phyloP scores from a whole-genome alignment of 2,329 filamentous ascomycete species.

The Ceratocystis variospora region DNA sequence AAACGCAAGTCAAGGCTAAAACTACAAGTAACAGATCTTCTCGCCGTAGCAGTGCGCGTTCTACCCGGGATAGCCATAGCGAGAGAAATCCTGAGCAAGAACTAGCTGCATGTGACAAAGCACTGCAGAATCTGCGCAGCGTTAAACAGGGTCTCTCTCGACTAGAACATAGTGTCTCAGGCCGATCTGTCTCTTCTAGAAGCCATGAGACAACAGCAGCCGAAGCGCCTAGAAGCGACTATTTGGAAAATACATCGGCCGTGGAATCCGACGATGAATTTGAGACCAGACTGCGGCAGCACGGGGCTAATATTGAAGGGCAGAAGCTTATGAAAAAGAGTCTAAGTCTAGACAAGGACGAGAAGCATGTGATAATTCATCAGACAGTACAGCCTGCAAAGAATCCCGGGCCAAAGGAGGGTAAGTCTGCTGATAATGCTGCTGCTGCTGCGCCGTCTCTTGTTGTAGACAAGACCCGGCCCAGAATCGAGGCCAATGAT shows the following conservation, averaged over 20 bases:
- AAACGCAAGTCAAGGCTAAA: background rate
- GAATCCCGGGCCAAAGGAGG: background rate
- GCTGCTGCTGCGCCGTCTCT: background rate
- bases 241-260: conserved; percentile 21
- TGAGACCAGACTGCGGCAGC: conserved; percentile 2
- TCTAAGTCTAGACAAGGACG: background rate
- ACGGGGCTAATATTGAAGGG: conserved; percentile 29
- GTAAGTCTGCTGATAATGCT: background rate
- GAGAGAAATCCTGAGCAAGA: conserved; percentile 8
- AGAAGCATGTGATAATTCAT: background rate
- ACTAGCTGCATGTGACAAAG: conserved; percentile 15
- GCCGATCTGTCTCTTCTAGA: background rate
- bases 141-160: conserved; percentile 3
- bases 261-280: conserved; percentile 23
- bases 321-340: background rate
- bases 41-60: background rate
- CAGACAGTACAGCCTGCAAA: background rate
- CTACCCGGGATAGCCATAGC: background rate
- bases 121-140: conserved; percentile 8
- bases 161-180: conserved; percentile 6
- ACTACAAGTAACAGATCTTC: background rate
- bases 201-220: background rate
- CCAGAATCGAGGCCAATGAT: background rate
- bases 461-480: background rate
- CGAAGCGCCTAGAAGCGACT: conserved; percentile 11